Evolutionary conservation across 768 basidiomycete genomes (phyloP).

Genomic region (Termitomyces sp.): DNA sequence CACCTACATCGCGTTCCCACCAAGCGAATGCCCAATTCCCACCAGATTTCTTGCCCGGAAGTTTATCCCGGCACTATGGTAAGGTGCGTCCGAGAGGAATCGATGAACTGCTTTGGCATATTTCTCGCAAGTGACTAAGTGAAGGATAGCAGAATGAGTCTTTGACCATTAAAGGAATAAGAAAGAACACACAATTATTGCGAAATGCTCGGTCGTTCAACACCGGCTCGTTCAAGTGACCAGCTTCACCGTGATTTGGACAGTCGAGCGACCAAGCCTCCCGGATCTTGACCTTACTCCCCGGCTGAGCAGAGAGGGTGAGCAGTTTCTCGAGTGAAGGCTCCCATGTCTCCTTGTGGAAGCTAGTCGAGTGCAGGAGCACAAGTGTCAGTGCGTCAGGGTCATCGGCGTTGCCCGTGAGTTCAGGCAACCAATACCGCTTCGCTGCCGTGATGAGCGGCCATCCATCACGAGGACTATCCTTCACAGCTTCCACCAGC

Average conservation of each 20-base stretch:
- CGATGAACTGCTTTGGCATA: conserved; percentile 58
- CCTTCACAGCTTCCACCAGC: conserved; percentile 21
- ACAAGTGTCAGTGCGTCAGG: conserved; percentile 51
- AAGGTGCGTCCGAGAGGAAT: conserved; percentile 44
- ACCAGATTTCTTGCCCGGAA: conserved; percentile 50
- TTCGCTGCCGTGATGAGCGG: conserved; percentile 54
- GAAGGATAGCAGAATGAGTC: not conserved
- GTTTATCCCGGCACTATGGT: conserved; percentile 37
- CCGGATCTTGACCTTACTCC: conserved; percentile 31
- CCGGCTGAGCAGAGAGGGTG: conserved; percentile 17
- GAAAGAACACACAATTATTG: conserved; percentile 37
- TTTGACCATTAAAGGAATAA: not conserved
- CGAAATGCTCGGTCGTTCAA: conserved; percentile 41
- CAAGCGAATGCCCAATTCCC: conserved; percentile 68
- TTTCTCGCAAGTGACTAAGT: conserved; percentile 57
- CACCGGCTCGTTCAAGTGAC: conserved; percentile 44
- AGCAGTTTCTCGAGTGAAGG: conserved; percentile 53
- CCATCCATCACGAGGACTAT: conserved; percentile 37
- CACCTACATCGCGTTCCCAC: conserved; percentile 60
- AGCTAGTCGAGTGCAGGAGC: conserved; percentile 67
- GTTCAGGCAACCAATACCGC: conserved; percentile 45
- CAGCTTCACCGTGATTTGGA: conserved; percentile 69
- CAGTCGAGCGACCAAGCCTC: conserved; percentile 72
- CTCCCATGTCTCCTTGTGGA: conserved; percentile 75
- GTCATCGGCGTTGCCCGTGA: conserved; percentile 30